Base-by-base conservation (phyloP, 495 filamentous ascomycete genomes). In the Venustampulla echinocandica region DNA sequence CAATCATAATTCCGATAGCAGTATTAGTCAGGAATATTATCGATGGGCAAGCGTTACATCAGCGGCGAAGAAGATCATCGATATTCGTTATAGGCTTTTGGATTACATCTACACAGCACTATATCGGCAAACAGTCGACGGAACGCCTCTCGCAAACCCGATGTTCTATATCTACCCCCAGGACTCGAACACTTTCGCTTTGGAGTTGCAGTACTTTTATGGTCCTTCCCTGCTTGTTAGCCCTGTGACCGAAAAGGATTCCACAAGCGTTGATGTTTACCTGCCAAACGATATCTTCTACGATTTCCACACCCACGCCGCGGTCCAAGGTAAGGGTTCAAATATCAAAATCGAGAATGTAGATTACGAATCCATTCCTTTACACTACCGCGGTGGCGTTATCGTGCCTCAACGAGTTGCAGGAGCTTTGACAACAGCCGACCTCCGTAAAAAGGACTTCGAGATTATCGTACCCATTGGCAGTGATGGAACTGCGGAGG, bases 21-120 rank as follows among this genome's bases (percentile, higher is more conserved):
- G 53, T 15, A 68, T 71, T 22, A 45, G 74, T 0, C 88, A 93
- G 62, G 88, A 95, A 55, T 85, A 87, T 57, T 95, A 93, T 65
- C 75, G 69, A 36, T 92, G 82, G 79, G 57, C 69, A 1, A 61
- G 58, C 2, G 85, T 88, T 1, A 67, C 82, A 4, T 67, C 71
- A 10, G 80, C 83, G 0, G 86, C 84, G 0, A 69, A 69, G 36
- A 84, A 80, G 57, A 79, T 77, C 42, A 87, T 90, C 60, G 76
- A 79, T 34, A 83, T 81, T 57, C 77, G 92, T 20, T 98, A 98
- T 64, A 78, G 80, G 53, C 75, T 98, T 37, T 72, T 98, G 14
- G 90, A 92, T 13, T 79, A 85, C 15, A 96, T 90, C 87, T 98
- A 98, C 61, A 96, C 90, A 6, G 87, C 87, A 15, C 94, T 96